Evolutionary conservation across 1,284 basidiomycete genomes (phyloP), one percentile per base, ranked within the genome.

Genomic region (Cryptococcus sp.): DNA sequence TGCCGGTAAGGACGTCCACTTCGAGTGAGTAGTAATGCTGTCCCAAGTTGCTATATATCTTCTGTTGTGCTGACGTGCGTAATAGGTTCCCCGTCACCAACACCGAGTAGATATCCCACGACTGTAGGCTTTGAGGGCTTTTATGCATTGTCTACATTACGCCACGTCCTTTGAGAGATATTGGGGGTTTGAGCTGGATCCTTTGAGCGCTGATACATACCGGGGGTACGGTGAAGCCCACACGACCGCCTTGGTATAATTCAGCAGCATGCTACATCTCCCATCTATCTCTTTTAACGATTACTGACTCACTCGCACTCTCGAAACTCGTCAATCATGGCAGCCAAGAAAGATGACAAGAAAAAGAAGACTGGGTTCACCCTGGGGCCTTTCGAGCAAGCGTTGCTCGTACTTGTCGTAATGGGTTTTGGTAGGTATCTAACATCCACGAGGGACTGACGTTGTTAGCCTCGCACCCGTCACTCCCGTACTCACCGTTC

Each of bases 1-100:
- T 57, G 76, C 77, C 61, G 78, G 78, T 64, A 79, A 79, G 72
- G 78, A 79, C 56, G 75, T 79, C 59, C 68, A 73, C 70, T 79
- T 79, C 64, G 77, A 78, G 74, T 77, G 49, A 67, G 72, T 67
- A 5, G 15, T 16, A 1, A 45, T 53, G 22, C 6, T 17, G 15
- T 50, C 35, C 16, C 19, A 4, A 19, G 2, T 3, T 5, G 15
- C 22, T 7, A 4, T 27, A 47, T 35, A 20, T n/a, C 22, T 39
- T 57, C 47, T 44, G 19, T 16, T 15, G 17, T 40, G n/a, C 19
- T 47, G 5, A 35, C 31, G 31, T 10, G 31, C 31, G 42, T 5
- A 3, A 46, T 50, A 74, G 72, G 66, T 78, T 78, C 73, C 76
- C 76, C 59, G 71, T 74, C 56, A 69, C 66, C 57, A 63, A 69